Evolutionary conservation across 345 rosid species (phyloP).

Genomic region (Eucalyptus marginata): DNA sequence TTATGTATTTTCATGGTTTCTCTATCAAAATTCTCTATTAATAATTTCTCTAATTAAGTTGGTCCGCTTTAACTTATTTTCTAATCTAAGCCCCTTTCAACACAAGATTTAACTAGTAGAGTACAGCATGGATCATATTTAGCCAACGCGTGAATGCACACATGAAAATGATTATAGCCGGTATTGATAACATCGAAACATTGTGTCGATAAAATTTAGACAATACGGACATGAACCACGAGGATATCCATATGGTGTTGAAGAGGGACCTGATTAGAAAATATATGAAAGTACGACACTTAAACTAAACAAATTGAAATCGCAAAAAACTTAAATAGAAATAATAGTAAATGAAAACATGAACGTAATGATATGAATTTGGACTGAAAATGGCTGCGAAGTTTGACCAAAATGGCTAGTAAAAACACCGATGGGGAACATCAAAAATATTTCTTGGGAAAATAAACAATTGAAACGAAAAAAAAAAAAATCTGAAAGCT

Average conservation of each 20-base stretch:
- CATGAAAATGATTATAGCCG: not conserved
- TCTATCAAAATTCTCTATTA: too few species aligned
- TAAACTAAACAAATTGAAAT: not conserved
- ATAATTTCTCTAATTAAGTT: not conserved
- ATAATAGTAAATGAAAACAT: not conserved
- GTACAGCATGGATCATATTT: not conserved
- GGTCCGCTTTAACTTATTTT: not conserved
- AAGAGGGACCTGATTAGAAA: not conserved
- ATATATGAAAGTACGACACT: not conserved
- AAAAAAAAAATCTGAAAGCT: not conserved
- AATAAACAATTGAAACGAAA: not conserved
- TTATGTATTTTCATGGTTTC: not conserved
- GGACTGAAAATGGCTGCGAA: not conserved
- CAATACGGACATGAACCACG: fast-evolving
- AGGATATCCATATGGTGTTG: not conserved
- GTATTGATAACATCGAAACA: not conserved
- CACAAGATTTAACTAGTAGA: not conserved
- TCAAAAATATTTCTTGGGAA: not conserved
- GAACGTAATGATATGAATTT: not conserved
- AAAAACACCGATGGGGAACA: not conserved
- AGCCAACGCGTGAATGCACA: not conserved
- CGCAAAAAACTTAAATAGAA: not conserved
- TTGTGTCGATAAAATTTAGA: not conserved
- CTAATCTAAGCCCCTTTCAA: not conserved
- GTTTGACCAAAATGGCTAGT: not conserved